Percentiles rank a stretch among this genome's conserved stretches.
Conservation (phyloP, 1,284 basidiomycete genomes). For the Rhodotorula sp. region DNA sequence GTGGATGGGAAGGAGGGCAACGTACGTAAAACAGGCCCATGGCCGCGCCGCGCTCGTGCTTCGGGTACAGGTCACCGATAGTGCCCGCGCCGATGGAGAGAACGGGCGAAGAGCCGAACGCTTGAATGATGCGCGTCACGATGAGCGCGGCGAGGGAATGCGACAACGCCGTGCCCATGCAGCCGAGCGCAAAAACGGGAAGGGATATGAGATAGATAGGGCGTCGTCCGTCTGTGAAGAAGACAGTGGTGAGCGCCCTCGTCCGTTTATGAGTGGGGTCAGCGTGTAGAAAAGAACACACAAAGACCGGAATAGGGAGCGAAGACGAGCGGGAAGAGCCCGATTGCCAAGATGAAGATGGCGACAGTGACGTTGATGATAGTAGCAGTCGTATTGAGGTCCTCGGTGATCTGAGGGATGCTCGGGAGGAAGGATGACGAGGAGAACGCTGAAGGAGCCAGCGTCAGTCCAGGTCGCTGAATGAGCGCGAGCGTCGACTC, state of each 20-base stretch:
- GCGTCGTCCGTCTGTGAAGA: constrained; percentile 58
- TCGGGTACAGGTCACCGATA: constrained; percentile 65
- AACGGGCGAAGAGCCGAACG: constrained; percentile 53
- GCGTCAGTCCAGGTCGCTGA: too few species aligned
- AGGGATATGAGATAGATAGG: constrained; percentile 65
- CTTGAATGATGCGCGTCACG: constrained; percentile 64
- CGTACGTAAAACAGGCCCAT: constrained; percentile 61
- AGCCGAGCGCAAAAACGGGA: constrained; percentile 64
- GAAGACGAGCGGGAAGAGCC: constrained; percentile 58
- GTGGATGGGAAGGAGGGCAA: constrained; percentile 16
- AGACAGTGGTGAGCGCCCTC: too few species aligned
- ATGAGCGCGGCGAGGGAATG: constrained; percentile 59
- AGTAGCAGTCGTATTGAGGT: constrained; percentile 61
- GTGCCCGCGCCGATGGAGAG: constrained; percentile 64
- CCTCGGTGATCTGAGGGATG: constrained; percentile 66
- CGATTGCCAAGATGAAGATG: constrained; percentile 54
- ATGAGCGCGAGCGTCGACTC: constrained; percentile 39
- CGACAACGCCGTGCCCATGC: constrained; percentile 62
- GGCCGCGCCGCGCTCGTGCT: constrained; percentile 64
- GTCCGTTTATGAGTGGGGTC: too few species aligned
- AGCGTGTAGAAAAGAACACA: constrained; percentile 37
- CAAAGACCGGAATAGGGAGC: constrained; percentile 61
- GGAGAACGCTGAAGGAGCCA: constrained; percentile 61
- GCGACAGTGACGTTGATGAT: constrained; percentile 62
- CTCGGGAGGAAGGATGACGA: constrained; percentile 68